phyloP scores from a whole-genome alignment of 2,329 filamentous ascomycete genomes.

The Talaromyces piceae region DNA sequence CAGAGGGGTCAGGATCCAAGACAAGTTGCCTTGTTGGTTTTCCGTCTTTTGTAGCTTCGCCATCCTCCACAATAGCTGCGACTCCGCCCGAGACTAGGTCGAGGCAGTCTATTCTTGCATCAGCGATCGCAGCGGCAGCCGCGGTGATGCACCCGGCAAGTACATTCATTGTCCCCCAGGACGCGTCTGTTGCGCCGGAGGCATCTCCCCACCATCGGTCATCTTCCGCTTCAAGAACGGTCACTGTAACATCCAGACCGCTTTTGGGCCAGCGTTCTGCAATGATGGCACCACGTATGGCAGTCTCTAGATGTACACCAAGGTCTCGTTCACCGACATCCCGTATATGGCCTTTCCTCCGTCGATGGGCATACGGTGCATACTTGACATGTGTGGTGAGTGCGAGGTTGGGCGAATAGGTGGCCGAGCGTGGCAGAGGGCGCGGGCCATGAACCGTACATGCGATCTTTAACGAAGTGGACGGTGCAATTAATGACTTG shows the following conservation, averaged over 20 bases:
- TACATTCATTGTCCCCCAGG: slow-evolving; percentile 87
- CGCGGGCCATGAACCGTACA: slow-evolving; percentile 91
- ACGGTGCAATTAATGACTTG: slow-evolving; percentile 44
- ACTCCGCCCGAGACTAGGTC: slow-evolving; percentile 86
- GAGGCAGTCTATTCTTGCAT: slow-evolving; percentile 93
- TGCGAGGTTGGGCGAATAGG: slow-evolving; percentile 87
- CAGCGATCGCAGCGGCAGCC: slow-evolving; percentile 82
- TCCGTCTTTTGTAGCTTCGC: slow-evolving; percentile 12
- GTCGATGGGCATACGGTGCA: slow-evolving; percentile 81
- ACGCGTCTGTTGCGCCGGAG: slow-evolving; percentile 46
- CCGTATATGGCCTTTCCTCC: slow-evolving; percentile 75
- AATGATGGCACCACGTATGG: slow-evolving; percentile 80
- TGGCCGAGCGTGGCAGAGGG: slow-evolving; percentile 78
- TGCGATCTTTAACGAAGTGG: slow-evolving; percentile 75
- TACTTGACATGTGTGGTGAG: slow-evolving; percentile 94
- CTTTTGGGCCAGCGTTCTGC: slow-evolving; percentile 98
- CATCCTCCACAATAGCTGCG: slow-evolving; percentile 62
- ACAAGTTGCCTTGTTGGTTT: slow-evolving; percentile 35
- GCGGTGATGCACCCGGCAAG: slow-evolving; percentile 88
- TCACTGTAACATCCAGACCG: slow-evolving; percentile 89
- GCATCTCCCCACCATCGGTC: slow-evolving; percentile 59
- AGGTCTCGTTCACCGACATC: slow-evolving; percentile 83
- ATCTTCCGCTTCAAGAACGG: slow-evolving; percentile 87
- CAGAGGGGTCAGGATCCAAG: slow-evolving; percentile 73
- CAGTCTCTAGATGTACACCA: slow-evolving; percentile 83